Evolutionary conservation across 805 yeast genomes (phyloP).

Genomic region (Saccharomycopsis olivae): DNA sequence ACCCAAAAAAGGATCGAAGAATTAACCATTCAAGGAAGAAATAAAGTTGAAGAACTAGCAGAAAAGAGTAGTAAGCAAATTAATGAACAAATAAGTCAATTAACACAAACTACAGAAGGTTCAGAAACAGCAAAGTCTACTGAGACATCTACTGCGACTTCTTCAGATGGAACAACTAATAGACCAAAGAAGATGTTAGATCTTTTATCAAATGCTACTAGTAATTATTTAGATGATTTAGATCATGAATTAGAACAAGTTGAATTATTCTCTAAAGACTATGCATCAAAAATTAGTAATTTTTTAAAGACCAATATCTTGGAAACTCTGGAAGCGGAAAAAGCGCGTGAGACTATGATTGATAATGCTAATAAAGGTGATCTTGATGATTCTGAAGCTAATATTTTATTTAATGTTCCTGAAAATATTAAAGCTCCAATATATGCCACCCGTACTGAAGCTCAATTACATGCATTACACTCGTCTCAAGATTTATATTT

Average conservation of each 20-base stretch:
- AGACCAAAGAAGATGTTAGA: slow-evolving; percentile 22
- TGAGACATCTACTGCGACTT: not conserved
- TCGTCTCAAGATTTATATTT: slow-evolving; percentile 37
- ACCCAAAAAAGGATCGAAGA: slow-evolving; percentile 16
- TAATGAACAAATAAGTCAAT: slow-evolving; percentile 17
- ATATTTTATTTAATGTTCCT: slow-evolving; percentile 35
- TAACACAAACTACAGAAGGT: not conserved
- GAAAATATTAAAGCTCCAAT: slow-evolving; percentile 28
- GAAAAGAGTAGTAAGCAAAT: slow-evolving; percentile 19
- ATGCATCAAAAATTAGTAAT: slow-evolving; percentile 46
- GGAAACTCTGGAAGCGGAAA: slow-evolving; percentile 22
- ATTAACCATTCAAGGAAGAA: slow-evolving; percentile 9
- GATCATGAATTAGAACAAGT: slow-evolving; percentile 67
- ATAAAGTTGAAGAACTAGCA: slow-evolving; percentile 12
- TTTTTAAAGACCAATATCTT: slow-evolving; percentile 35
- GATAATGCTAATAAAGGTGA: slow-evolving; percentile 21
- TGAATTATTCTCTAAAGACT: slow-evolving; percentile 59
- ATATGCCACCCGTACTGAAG: slow-evolving; percentile 47
- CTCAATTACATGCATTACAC: slow-evolving; percentile 47
- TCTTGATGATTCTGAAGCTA: slow-evolving; percentile 28
- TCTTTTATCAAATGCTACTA: slow-evolving; percentile 34
- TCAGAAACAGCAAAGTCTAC: slow-evolving; percentile 13
- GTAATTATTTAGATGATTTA: slow-evolving; percentile 54
- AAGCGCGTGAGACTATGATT: slow-evolving; percentile 19
- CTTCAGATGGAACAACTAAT: not conserved